Conservation (phyloP, 352 stramenopile species). For the Phytophthora macrochlamydospora region DNA sequence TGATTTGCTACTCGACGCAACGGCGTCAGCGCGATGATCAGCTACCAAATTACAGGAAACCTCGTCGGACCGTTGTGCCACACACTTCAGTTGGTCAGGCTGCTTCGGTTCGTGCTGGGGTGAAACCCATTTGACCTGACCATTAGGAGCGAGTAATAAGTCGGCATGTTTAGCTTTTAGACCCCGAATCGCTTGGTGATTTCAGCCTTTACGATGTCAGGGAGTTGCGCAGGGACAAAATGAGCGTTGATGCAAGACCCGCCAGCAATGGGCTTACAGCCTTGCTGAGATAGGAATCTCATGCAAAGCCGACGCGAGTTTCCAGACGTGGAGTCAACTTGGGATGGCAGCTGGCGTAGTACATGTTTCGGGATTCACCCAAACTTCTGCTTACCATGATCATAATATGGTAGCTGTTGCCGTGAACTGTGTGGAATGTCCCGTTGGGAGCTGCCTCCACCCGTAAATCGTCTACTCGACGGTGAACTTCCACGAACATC, state of each 20-base stretch:
- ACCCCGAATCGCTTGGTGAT: neutral
- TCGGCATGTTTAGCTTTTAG: neutral
- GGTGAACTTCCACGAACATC: conserved; percentile 12
- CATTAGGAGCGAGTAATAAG: no score
- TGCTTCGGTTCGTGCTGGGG: conserved; percentile 2
- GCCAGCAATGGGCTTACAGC: neutral
- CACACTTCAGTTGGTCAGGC: conserved; percentile 2
- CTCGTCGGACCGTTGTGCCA: no score
- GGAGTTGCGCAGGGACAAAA: conserved; percentile 2
- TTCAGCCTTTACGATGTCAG: neutral
- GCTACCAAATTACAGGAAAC: no score
- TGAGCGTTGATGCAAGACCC: conserved; percentile 1
- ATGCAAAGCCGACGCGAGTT: conserved; percentile 3
- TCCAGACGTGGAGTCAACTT: conserved; percentile 1
- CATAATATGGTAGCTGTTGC: neutral
- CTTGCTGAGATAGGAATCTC: neutral
- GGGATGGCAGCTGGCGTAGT: neutral
- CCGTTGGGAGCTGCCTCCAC: neutral
- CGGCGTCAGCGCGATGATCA: no score
- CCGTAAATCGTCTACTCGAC: neutral
- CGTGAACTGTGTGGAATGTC: neutral
- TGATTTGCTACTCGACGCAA: no score
- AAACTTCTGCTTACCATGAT: neutral
- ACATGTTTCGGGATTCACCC: conserved; percentile 2
- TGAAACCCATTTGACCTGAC: neutral